Base-by-base conservation (phyloP, 106 monocot genomes). In the Posidonia australis region DNA sequence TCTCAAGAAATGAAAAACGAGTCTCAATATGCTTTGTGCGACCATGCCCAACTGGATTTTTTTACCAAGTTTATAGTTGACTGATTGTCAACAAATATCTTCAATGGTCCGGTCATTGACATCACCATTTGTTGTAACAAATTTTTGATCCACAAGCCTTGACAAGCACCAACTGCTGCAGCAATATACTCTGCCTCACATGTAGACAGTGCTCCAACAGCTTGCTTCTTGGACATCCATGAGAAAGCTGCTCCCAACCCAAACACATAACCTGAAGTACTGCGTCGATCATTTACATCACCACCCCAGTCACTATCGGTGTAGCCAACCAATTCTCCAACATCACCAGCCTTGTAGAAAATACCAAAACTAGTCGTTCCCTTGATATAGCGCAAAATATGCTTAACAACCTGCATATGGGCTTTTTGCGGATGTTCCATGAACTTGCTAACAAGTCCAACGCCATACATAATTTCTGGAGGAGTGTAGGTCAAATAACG, bases 401-500 rank as follows among this genome's bases (percentile, higher is more conserved):
- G 5, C 27, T 57, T 57, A 26, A 16, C 27, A 2, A 21, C 25
- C 29, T 27, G 24, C 57, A 25, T 25, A 57, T 57, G 25, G 1
- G 21, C 19, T 21, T 28, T 29, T 13, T 1, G 17, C 0, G 57
- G 57, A 13, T 17, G 10, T 16, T 24, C 27, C 57, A 57, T 57
- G 14, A 14, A 27, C 9, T 47, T 22, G 9, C 69, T 70, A 17
- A 70, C n/a, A 1, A 58, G 23, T 3, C 69, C 58, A 13, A 70
- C 59, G 0, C 41, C 56, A 58, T 58, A 70, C 9, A 23, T 10
- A n/a, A 70, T 45, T 12, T 70, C 69, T 0, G 45, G 45, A 9
- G 58, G 22, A 11, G 58, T 70, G 13, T 22, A 24, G 0, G 45
- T 58, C 24, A 70, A n/a, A 25, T 70, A 70, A 1, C 58, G 21